phyloP scores from a whole-genome alignment of 1,284 basidiomycete genomes.

The Anthracocystis panici-leucophaei region DNA sequence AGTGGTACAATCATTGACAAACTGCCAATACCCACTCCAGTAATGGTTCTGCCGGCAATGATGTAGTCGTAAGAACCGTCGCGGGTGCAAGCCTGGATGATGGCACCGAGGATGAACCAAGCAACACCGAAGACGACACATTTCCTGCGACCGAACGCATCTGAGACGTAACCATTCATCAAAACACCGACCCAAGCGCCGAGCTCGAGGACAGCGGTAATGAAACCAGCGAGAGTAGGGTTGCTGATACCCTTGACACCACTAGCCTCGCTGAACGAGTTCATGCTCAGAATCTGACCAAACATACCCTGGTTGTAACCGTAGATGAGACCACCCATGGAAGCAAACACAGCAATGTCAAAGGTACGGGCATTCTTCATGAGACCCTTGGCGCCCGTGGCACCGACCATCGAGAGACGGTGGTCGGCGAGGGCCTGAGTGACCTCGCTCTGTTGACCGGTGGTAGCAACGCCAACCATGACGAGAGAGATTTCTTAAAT shows the following conservation, averaged over 20 bases:
- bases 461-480: constrained; percentile 19
- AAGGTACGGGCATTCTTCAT: constrained; percentile 55
- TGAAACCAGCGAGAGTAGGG: constrained; percentile 76
- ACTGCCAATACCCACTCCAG: constrained; percentile 82
- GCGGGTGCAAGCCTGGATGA: constrained; percentile 75
- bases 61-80: constrained; percentile 75
- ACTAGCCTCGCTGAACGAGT: constrained; percentile 77
- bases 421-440: constrained; percentile 38
- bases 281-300: constrained; percentile 80
- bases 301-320: constrained; percentile 78
- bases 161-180: constrained; percentile 77
- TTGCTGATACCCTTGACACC: constrained; percentile 79
- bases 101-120: constrained; percentile 79
- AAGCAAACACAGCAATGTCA: constrained; percentile 72
- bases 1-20: constrained; percentile 79
- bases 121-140: constrained; percentile 78
- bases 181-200: constrained; percentile 80
- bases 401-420: constrained; percentile 46
- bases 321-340: constrained; percentile 82
- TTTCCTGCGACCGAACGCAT: constrained; percentile 76
- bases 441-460: constrained; percentile 17
- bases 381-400: constrained; percentile 53
- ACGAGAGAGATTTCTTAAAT: background rate
- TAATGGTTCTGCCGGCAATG: constrained; percentile 78
- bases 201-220: constrained; percentile 81